Conservation (phyloP, 1,139 yeast species). For the Pichia norvegensis region DNA sequence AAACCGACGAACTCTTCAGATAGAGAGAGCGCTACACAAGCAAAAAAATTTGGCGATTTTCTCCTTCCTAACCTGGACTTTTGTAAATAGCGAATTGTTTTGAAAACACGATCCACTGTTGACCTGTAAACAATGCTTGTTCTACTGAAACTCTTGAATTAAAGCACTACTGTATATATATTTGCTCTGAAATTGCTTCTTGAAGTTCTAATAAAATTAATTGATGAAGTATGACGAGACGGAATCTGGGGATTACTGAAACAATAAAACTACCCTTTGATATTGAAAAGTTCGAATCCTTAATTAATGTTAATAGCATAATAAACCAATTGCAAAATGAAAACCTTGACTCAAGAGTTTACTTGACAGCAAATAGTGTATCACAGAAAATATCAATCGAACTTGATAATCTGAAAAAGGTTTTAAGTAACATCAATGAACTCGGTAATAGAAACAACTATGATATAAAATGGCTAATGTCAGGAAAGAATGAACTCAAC, state of each 20-base stretch:
- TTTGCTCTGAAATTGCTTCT: too few relatives aligned
- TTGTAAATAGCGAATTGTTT: neutral
- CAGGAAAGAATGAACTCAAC: conserved; percentile 38
- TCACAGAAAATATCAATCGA: neutral
- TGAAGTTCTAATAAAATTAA: too few relatives aligned
- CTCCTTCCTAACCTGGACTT: neutral
- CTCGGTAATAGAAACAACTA: conserved; percentile 2
- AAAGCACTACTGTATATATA: too few relatives aligned
- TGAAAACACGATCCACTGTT: neutral
- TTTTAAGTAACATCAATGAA: conserved; percentile 3
- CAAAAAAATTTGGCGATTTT: too few relatives aligned
- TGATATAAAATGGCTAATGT: conserved; percentile 35
- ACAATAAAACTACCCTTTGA: neutral
- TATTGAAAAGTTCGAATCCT: neutral
- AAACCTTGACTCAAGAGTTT: neutral
- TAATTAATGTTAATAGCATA: neutral
- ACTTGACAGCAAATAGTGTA: neutral
- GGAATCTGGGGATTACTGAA: neutral
- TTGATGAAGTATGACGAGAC: neutral
- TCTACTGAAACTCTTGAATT: neutral
- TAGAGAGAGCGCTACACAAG: too few relatives aligned
- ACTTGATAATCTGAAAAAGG: conserved; percentile 1
- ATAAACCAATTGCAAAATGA: neutral
- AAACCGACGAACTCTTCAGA: too few relatives aligned
- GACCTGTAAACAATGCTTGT: neutral